phyloP scores from a whole-genome alignment of 2,329 filamentous ascomycete species.

The Daldinia sp. region DNA sequence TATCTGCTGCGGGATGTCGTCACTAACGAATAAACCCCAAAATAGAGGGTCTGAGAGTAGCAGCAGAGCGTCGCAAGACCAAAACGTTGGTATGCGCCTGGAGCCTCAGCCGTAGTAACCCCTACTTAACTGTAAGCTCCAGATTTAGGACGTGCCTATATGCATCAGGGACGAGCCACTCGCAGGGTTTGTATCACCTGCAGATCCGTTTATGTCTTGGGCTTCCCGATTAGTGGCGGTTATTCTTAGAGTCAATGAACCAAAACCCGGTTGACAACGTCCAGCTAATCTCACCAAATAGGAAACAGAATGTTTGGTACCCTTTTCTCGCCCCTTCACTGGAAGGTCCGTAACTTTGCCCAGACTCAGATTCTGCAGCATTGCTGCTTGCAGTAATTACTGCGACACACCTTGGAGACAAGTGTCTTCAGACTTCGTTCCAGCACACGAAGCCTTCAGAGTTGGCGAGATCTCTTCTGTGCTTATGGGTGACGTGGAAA shows the following conservation, averaged over 20 bases:
- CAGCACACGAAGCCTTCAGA: constrained; percentile 13
- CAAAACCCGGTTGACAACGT: constrained; percentile 24
- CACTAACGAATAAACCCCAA: constrained; percentile 11
- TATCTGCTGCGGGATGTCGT: constrained; percentile 17
- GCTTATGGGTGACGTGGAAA: constrained; percentile 32
- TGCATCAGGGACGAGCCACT: constrained; percentile 22
- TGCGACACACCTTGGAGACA: constrained; percentile 26
- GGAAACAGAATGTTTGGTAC: background rate
- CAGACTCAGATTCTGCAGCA: constrained; percentile 11
- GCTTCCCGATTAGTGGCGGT: constrained; percentile 31
- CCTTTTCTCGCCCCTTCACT: constrained; percentile 12
- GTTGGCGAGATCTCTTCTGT: constrained; percentile 25
- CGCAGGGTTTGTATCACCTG: constrained; percentile 33
- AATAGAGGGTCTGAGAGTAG: constrained; percentile 12
- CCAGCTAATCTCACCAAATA: constrained; percentile 20
- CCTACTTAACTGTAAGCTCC: constrained; percentile 19
- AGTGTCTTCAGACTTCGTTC: constrained; percentile 30
- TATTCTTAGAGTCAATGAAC: constrained; percentile 38
- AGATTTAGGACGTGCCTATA: constrained; percentile 16
- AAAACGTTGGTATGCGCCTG: constrained; percentile 15
- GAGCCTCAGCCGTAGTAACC: constrained; percentile 18
- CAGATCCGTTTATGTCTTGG: constrained; percentile 34
- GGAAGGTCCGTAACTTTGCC: constrained; percentile 26
- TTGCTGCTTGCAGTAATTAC: constrained; percentile 31
- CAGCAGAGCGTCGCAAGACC: constrained; percentile 20